Evolutionary conservation across 257 asterid species (phyloP), one percentile per base, ranked within the genome.

Genomic region (Fraxinus cuspidata): DNA sequence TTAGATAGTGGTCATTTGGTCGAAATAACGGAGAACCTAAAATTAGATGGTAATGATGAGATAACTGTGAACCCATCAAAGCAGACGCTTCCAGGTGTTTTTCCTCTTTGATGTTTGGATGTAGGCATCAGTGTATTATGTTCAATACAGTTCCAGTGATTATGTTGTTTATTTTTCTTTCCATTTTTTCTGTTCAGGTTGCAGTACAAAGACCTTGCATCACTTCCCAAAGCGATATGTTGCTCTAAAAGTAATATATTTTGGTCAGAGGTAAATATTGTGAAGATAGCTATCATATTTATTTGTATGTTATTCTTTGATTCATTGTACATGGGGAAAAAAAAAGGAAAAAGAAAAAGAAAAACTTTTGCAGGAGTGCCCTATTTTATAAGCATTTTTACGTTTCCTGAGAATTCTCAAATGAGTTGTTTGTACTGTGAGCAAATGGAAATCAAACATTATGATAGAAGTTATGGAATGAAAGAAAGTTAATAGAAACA

Each of bases 171-270:
- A 70, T 28, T 31, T 79, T 32, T 29, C 0, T 51, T 38, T 70
- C 65, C 15, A 51, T 23, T 40, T 79, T 49, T 72, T 83, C 71
- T 81, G 70, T 85, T 65, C 81, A 81, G 81, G 82, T 71, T 74
- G 47, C 27, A 72, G 56, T 71, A 16, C 78, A 65, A 83, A 65
- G 76, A 31, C 65, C 10, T 68, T 84, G 85, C 84, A 75, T 82
- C 90, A 84, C 75, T 83, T 85, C 79, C 89, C 90, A 11, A 91
- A 84, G 85, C 87, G 97, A 87, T 87, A 84, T 73, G 85, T 93
- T 79, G 99, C 99, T 81, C 60, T 95, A 72, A 93, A 95, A 82
- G 85, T 93, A 42, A 89, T 91, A 96, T 95, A 95, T 85, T 93
- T 95, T 75, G 99, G 99, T 80, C 90, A 83, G 81, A 95, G 99